A percentile compares a stretch with the other conserved stretches of the same genome.
phyloP scores from a whole-genome alignment of 148 eudicot species.

The Camellia granthamiana region DNA sequence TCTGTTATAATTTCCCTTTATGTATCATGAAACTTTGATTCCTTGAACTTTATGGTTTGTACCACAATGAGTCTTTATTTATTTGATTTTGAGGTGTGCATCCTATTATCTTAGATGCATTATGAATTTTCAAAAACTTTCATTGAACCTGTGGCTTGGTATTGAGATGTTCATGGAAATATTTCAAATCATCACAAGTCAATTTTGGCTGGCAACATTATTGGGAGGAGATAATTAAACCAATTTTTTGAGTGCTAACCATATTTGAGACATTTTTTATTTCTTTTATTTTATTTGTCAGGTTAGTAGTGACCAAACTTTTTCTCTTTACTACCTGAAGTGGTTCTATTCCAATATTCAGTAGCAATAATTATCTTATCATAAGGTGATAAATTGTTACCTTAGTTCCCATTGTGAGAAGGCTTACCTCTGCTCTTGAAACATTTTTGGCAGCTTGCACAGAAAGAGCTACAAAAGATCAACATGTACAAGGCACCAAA shows the following conservation, averaged over 20 bases:
- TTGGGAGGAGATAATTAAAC: neutral
- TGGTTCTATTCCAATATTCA: neutral
- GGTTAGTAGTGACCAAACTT: neutral
- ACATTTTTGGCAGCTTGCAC: conserved; percentile 64
- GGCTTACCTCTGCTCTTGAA: conserved; percentile 1
- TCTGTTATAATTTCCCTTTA: neutral
- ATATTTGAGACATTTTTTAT: neutral
- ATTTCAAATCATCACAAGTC: neutral
- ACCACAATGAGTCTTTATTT: neutral
- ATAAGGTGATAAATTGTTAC: conserved; percentile 1
- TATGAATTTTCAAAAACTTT: no score
- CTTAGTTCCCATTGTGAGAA: neutral
- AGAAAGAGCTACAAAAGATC: conserved; percentile 93
- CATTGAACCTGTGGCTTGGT: no score
- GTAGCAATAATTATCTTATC: conserved; percentile 4
- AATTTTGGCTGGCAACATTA: neutral
- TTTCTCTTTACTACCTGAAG: neutral
- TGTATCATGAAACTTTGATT: neutral
- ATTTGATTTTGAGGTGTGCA: neutral
- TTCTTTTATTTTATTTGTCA: neutral
- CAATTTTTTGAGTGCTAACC: neutral
- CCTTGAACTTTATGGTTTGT: neutral
- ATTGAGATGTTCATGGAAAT: neutral
- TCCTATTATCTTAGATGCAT: no score
- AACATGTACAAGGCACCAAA: conserved; percentile 95